Percentiles rank a stretch among this genome's conserved stretches.
Evolutionary conservation across 345 rosid species (phyloP).

Genomic region (Brassica incana): DNA sequence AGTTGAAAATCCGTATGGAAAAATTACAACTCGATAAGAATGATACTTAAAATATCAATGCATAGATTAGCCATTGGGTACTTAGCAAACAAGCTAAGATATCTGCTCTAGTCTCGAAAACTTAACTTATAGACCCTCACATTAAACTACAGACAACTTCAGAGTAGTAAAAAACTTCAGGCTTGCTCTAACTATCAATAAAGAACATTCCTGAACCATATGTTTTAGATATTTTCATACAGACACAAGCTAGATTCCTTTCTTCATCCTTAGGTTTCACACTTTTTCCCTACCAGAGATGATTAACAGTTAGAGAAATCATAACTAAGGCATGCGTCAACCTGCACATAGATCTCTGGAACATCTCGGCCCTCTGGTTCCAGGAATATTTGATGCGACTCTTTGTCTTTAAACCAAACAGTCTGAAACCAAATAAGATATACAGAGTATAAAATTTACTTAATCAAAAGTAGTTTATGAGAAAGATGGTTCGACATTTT

Average conservation of each 20-base stretch:
- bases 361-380: constrained; percentile 97
- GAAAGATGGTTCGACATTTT: constrained; percentile 15
- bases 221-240: not conserved
- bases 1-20: constrained; percentile 86
- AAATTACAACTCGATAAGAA: constrained; percentile 16
- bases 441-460: not conserved
- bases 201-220: constrained; percentile 7
- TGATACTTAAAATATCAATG: not conserved
- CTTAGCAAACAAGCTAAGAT: constrained; percentile 14
- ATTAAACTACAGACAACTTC: not conserved
- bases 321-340: constrained; percentile 34
- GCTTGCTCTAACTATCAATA: not conserved
- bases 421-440: constrained; percentile 47
- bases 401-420: constrained; percentile 94
- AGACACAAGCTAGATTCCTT: not conserved
- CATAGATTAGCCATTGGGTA: not conserved
- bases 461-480: constrained; percentile 9
- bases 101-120: constrained; percentile 17
- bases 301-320: constrained; percentile 4
- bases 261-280: constrained; percentile 15
- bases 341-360: constrained; percentile 98
- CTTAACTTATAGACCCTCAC: not conserved
- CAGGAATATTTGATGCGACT: constrained; percentile 97
- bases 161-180: not conserved
- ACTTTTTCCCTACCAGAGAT: constrained; percentile 5